Conservation (phyloP, 176 grass and related monocot species). For the Triticum aestivum region IWGSC_CS_RefSeq_v2.1 NC_057799.1:53544916-53545415, state of each 20-base stretch:
- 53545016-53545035: too few species aligned
- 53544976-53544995: too few species aligned
- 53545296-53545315: constrained; percentile 16
- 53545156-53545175: not conserved
- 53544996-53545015: too few species aligned
- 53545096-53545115: too few species aligned
- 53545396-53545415: too few species aligned
- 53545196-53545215: constrained; percentile 29
- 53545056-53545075: too few species aligned
- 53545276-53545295: not conserved
- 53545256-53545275: not conserved
- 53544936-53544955: not conserved
- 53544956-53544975: not conserved
- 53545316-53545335: not conserved
- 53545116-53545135: too few species aligned
- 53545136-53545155: not conserved
- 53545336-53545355: too few species aligned
- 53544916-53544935: not conserved
- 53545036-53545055: too few species aligned
- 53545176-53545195: constrained; percentile 23
- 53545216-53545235: constrained; percentile 1
- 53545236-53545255: constrained; percentile 25
- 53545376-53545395: too few species aligned
- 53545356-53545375: too few species aligned
- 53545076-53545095: too few species aligned